Evolutionary conservation across 2,329 filamentous ascomycete genomes (phyloP).

Genomic region (Ophiostoma piceae): DNA sequence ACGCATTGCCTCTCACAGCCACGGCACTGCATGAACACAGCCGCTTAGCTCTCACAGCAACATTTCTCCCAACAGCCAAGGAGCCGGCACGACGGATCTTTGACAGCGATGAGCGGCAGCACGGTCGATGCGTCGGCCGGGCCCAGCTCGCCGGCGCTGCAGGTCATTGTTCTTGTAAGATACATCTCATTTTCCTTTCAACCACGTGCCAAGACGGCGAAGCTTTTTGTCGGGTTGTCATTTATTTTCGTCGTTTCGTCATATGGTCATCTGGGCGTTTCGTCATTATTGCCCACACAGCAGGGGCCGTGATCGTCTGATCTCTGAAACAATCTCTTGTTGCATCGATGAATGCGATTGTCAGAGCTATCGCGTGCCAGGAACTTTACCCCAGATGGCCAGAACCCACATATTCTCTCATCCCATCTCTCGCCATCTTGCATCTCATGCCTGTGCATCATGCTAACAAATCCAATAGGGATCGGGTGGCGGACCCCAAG

Average conservation of each 20-base stretch:
- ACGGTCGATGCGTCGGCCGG: constrained; percentile 24
- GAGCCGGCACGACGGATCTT: neutral
- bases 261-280: neutral
- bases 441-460: neutral
- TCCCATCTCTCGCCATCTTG: constrained; percentile 13
- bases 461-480: constrained; percentile 51
- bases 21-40: constrained; percentile 6
- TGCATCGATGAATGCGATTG: constrained; percentile 5
- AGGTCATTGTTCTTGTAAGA: constrained; percentile 70
- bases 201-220: neutral
- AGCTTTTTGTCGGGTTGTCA: neutral
- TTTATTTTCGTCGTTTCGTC: neutral
- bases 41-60: neutral
- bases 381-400: constrained; percentile 10
- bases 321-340: constrained; percentile 17
- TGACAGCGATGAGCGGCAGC: constrained; percentile 22
- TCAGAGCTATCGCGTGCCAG: neutral
- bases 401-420: neutral
- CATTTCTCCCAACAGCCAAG: neutral
- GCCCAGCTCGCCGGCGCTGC: constrained; percentile 47
- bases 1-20: neutral
- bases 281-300: constrained; percentile 15
- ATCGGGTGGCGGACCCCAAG: constrained; percentile 79
- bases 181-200: constrained; percentile 28
- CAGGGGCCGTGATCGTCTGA: neutral